Evolutionary conservation across 2,329 filamentous ascomycete species (phyloP), one percentile per base, ranked within the genome.

Genomic region (Bimuria novae-zelandiae): DNA sequence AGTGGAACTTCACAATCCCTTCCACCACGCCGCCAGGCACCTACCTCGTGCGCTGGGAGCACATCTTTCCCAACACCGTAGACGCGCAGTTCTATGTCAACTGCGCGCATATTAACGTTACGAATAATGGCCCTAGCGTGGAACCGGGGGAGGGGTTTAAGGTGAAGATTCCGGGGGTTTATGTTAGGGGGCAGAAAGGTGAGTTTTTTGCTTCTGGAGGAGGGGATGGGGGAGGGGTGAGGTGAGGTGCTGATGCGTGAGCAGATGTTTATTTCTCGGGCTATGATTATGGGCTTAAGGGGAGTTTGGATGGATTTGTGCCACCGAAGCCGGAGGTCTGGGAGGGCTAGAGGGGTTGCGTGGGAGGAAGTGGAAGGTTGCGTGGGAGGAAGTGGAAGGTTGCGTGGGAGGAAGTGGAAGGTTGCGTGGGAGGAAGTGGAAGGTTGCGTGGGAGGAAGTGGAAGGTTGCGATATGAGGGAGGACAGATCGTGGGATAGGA

Each of bases 1-100:
- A 62, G 60, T 60, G 54, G 49, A 62, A 61, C 52, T 61, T 63
- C 35, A 58, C 59, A 4, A 57, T 63, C 27, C 60, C 60, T 3
- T 36, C 30, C 6, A 54, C 51, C 5, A 59, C 60, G 6, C 60
- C 60, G 23, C 49, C 58, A 16, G 60, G 60, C 4, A 49, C 49
- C 27, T 61, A 61, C 29, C 48, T 63, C 8, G 43, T 63, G 12
- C 49, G 54, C 3, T 51, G 57, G 30, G 58, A 63, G 37, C 44
- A 55, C 22, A 51, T 58, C 10, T 56, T 52, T 21, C 56, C 56
- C n/a, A 53, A 47, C 17, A 33, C 23, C 3, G 14, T 46, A 3
- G 46, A 55, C 40, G 4, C 54, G 1, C 60, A 63, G 36, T 63
- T 56, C 41, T 63, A 60, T 35, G 40, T 51, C 39, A 58, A 57